Evolutionary conservation across 345 rosid species (phyloP).

Genomic region (Isatis tinctoria): DNA sequence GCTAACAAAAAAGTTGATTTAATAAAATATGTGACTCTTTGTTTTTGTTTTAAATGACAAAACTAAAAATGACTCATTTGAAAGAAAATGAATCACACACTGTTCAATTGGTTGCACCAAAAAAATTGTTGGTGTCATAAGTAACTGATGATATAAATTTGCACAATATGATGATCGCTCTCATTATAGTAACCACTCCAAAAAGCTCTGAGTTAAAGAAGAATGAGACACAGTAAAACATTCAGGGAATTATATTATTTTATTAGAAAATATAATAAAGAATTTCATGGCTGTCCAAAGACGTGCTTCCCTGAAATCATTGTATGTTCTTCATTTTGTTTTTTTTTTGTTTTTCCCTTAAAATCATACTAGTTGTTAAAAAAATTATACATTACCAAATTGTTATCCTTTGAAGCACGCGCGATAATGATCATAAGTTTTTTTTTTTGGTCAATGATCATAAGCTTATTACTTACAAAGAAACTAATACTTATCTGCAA

Average conservation of each 20-base stretch:
- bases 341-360: not conserved
- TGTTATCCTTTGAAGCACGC: not conserved
- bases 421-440: not conserved
- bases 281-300: not conserved
- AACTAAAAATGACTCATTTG: not conserved
- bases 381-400: not conserved
- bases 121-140: not conserved
- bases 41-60: not conserved
- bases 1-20: too few relatives aligned
- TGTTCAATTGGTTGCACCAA: conserved; percentile 5
- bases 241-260: not conserved
- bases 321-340: conserved; percentile 8
- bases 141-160: not conserved
- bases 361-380: not conserved
- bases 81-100: not conserved
- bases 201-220: not conserved
- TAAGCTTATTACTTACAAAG: not conserved
- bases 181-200: not conserved
- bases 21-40: not conserved
- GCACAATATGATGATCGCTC: not conserved
- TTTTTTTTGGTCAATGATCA: too few relatives aligned
- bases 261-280: not conserved
- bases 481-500: too few relatives aligned
- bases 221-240: not conserved
- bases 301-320: conserved; percentile 22